phyloP scores from a whole-genome alignment of 176 grass and related monocot genomes.

The Aegilops umbellulata region DNA sequence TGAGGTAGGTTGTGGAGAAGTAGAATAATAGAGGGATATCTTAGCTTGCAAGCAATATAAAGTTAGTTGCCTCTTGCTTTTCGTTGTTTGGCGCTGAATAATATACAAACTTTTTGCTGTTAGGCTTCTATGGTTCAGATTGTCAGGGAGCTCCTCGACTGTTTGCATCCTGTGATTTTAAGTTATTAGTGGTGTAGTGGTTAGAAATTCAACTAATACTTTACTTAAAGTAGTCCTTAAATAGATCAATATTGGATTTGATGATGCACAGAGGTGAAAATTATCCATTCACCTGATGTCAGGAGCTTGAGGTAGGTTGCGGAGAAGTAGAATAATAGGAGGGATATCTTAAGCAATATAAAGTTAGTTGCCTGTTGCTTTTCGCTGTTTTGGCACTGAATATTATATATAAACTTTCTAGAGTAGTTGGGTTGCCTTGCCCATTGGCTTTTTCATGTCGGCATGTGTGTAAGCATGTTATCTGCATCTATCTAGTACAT shows the following conservation, averaged over 20 bases:
- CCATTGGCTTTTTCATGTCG: background rate
- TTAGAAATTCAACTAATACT: background rate
- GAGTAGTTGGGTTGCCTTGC: background rate
- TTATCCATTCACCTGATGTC: background rate
- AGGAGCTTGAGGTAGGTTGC: background rate
- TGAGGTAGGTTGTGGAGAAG: slow-evolving; percentile 9
- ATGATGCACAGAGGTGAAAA: background rate
- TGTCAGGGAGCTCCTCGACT: background rate
- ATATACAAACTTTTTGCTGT: background rate
- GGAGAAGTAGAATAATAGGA: slow-evolving; percentile 10
- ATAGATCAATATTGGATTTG: background rate
- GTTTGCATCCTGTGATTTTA: background rate
- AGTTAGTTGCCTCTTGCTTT: background rate
- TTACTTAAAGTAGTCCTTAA: background rate
- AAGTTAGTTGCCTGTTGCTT: background rate
- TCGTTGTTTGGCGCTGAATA: background rate
- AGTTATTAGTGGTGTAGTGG: background rate
- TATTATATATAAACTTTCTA: background rate
- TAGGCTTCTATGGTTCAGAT: background rate
- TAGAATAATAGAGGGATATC: slow-evolving; percentile 1
- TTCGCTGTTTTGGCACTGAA: background rate
- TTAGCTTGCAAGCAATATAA: slow-evolving; percentile 17
- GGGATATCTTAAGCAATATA: slow-evolving; percentile 5
- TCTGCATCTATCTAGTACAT: background rate
- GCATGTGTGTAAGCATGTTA: background rate